Base-by-base conservation (phyloP, 306 rosid species). In the Spatholobus suberectus region DNA sequence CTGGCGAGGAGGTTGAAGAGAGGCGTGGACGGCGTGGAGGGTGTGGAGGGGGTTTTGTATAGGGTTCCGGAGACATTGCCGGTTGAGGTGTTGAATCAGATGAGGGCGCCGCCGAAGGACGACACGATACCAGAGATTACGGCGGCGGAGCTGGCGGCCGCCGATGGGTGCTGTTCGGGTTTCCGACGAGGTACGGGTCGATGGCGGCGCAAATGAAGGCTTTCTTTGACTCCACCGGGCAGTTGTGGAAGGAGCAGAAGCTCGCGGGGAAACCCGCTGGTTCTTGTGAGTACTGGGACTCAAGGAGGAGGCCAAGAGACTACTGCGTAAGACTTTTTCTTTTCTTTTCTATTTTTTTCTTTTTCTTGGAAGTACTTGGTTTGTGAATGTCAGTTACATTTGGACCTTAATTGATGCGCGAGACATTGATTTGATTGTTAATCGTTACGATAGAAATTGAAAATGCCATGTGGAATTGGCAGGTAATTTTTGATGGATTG, bases 221-320 rank as follows among this genome's bases (percentile, higher is more conserved):
- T 21, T 96, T 94, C 71, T 96, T 96, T 35, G 98, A 96, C 61
- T 88, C 98, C 5, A 96, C 99, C 0, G 95, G 94, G 55, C 87
- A 86, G 73, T 80, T 96, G 83, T 96, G 98, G 98, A 87, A 84
- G 85, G 97, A 86, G 70, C 99, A 96, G 88, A 94, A 75, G 77
- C 99, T 96, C 24, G 94, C 99, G 0, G 98, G 99, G 40, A 96
- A 94, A 70, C 98, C 99, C 0, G 98, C 92, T 0, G 99, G 99
- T 5, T 88, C 94, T 96, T 79, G 95, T 96, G 3, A 94, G 99
- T 43, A 92, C 99, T 4, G 97, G 99, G 1, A 96, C 99, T 24
- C 99, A 92, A 84, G 98, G 99, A 3, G 99, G 99, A 38, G 99
- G 99, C 82, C 99, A 96, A 92, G 99, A 96, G 86, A 96, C 98